A percentile compares a stretch with the other conserved stretches of the same genome.
These are phyloP conservation scores for Aspergillus hortae DNA, from an alignment of 2,329 filamentous ascomycete species.

Conservation along the genomic window DNA sequence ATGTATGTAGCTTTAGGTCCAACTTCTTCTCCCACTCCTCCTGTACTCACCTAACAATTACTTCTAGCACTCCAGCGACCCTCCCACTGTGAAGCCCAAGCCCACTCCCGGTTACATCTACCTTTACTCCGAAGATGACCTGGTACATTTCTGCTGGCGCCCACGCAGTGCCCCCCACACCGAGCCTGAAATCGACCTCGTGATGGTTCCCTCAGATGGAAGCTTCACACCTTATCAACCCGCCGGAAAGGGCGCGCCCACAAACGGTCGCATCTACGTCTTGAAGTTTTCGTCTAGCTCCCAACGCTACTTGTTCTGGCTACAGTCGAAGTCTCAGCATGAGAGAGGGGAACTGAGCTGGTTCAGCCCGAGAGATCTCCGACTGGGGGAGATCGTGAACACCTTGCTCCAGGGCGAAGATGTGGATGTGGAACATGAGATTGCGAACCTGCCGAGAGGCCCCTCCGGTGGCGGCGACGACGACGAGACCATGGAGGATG, in stretches of 20 bases:
- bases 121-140: conserved; percentile 88
- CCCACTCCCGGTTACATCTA: conserved; percentile 82
- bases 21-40: neutral
- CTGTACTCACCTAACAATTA: conserved; percentile 9
- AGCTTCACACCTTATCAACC: conserved; percentile 78
- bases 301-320: conserved; percentile 89
- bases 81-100: conserved; percentile 69
- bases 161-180: conserved; percentile 68
- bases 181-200: conserved; percentile 77
- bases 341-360: conserved; percentile 66
- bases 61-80: conserved; percentile 48
- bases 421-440: conserved; percentile 70
- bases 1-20: conserved; percentile 55
- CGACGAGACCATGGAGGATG: conserved; percentile 76
- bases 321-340: conserved; percentile 85
- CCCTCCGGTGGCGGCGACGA: conserved; percentile 53
- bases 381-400: conserved; percentile 85
- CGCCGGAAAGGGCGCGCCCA: conserved; percentile 60
- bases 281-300: conserved; percentile 93
- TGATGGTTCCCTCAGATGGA: conserved; percentile 90
- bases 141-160: conserved; percentile 97
- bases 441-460: conserved; percentile 58
- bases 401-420: conserved; percentile 82
- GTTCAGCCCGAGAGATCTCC: conserved; percentile 81
- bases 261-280: conserved; percentile 84